These are phyloP conservation scores for Allium fistulosum DNA, from an alignment of 106 monocot species.

Conservation along the genomic window DNA sequence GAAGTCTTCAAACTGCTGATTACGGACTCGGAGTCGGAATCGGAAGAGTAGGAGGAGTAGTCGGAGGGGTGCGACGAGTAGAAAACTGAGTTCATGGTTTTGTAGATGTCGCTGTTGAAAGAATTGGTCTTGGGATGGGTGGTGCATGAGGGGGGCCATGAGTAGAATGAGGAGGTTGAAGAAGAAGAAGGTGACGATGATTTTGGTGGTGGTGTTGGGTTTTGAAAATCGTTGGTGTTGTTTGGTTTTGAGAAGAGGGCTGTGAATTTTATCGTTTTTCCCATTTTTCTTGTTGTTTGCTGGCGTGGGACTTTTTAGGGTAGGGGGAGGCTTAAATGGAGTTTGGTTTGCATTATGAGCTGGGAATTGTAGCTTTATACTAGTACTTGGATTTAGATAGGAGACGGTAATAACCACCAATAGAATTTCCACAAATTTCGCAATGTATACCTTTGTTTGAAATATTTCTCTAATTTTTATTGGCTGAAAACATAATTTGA, in stretches of 20 bases:
- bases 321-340: not conserved
- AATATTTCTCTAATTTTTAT: too few relatives aligned
- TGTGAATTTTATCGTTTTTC: conserved; percentile 8
- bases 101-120: conserved; percentile 5
- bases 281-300: not conserved
- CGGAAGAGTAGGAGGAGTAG: not conserved
- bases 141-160: conserved; percentile 7
- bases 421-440: too few relatives aligned
- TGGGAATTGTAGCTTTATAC: too few relatives aligned
- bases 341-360: too few relatives aligned
- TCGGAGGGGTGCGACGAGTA: not conserved
- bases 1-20: conserved; percentile 19
- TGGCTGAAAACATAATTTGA: too few relatives aligned
- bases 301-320: not conserved
- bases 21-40: conserved; percentile 2
- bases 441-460: too few relatives aligned
- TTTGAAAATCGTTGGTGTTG: not conserved
- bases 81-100: conserved; percentile 1
- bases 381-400: too few relatives aligned
- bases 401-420: too few relatives aligned
- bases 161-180: not conserved
- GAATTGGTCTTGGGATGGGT: not conserved
- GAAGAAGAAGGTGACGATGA: not conserved
- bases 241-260: conserved; percentile 1
- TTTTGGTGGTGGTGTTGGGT: conserved; percentile 1